Evolutionary conservation across 2,329 filamentous ascomycete genomes (phyloP), one percentile per base, ranked within the genome.

Genomic region (Colletotrichum siamense): DNA sequence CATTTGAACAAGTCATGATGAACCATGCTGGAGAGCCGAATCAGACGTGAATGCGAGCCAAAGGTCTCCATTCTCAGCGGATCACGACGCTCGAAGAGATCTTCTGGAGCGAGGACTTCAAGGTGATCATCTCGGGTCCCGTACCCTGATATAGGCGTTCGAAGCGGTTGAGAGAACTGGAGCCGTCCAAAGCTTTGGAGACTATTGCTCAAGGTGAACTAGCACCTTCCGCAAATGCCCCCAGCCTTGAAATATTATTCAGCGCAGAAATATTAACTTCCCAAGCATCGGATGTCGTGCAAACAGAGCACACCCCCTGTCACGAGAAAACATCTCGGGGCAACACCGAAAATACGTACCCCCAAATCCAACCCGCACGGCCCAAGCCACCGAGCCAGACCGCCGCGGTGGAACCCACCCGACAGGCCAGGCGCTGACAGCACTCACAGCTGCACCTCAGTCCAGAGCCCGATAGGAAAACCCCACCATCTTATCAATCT

Each of bases 401-500:
- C 18, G 39, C 39, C 39, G 39, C n/a, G 4, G 57, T 24, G 57
- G 57, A 61, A 61, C 57, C 55, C 55, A 16, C 24, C 55, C 55
- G 55, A 59, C 55, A 28, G 55, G 44, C 44, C 44, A 52, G n/a
- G 39, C 39, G 39, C 39, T 12, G 39, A 49, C 39, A 1, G 39
- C 39, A n/a, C 39, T n/a, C 39, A 49, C 5, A 12, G 44, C n/a
- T 52, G n/a, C 44, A 52, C n/a, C 44, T 52, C 44, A 52, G 12
- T 52, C 44, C 44, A 52, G 26, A 9, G 26, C 15, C 57, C 57
- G 57, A 30, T 61, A 61, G 8, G 57, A 61, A 61, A 32, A 28
- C 76, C 74, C 74, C 76, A 77, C 74, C 70, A 74, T 77, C 76
- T 77, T 73, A 77, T 77, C 76, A 77, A 77, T 77, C 73, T 77